A percentile compares a stretch with the other conserved stretches of the same genome.
Evolutionary conservation across 2,329 filamentous ascomycete species (phyloP).

Genomic region (Conoideocrella luteorostrata): DNA sequence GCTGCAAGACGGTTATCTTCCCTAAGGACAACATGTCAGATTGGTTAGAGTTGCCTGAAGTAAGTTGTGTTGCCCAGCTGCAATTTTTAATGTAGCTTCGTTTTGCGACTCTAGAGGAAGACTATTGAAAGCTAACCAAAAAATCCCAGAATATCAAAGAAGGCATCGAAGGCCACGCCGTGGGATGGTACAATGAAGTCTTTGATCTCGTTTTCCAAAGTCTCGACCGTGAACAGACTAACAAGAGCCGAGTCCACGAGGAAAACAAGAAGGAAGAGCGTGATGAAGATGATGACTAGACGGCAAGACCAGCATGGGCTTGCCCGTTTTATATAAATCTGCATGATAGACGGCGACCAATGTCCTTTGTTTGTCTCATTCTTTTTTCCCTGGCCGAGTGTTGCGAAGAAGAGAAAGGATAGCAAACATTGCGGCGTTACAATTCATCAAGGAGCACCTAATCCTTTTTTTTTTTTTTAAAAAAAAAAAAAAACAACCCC

Average conservation of each 20-base stretch:
- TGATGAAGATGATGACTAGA: conserved; percentile 28
- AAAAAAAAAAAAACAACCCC: too few species aligned
- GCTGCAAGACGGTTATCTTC: conserved; percentile 91
- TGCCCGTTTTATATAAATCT: not conserved
- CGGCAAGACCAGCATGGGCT: too few species aligned
- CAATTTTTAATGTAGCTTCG: too few species aligned
- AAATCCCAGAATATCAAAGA: conserved; percentile 85
- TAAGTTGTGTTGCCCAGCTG: conserved; percentile 46
- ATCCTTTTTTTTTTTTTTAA: too few species aligned
- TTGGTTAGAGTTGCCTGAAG: conserved; percentile 94
- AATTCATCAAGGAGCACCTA: too few species aligned
- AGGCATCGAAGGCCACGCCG: conserved; percentile 84
- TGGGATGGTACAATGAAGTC: conserved; percentile 89
- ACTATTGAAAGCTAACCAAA: not conserved
- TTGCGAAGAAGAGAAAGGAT: not conserved
- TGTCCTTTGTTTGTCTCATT: conserved; percentile 1
- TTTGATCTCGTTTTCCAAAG: conserved; percentile 86
- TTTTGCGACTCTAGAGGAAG: too few species aligned
- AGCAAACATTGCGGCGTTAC: conserved; percentile 5
- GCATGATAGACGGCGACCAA: conserved; percentile 4
- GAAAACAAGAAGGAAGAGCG: conserved; percentile 43
- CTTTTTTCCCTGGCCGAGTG: not conserved
- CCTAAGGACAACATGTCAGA: conserved; percentile 92
- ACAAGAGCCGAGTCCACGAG: conserved; percentile 61
- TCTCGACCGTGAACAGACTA: conserved; percentile 67